phyloP scores from a whole-genome alignment of 441 rosid species.

The Euphorbia corollata region DNA sequence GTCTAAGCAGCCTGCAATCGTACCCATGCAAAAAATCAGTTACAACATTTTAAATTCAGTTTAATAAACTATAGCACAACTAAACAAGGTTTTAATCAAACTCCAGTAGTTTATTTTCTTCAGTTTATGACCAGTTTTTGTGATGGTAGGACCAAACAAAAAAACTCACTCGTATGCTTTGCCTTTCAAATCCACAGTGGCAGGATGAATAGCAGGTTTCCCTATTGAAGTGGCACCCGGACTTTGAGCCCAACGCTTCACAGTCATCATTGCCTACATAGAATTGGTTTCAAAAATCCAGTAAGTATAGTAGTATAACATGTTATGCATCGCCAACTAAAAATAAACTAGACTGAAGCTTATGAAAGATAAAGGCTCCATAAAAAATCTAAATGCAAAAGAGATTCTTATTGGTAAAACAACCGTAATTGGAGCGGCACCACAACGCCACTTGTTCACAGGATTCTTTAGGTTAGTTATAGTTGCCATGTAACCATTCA shows the following conservation, averaged over 20 bases:
- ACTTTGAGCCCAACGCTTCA: constrained; percentile 84
- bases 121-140: neutral
- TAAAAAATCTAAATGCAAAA: neutral
- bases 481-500: constrained; percentile 97
- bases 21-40: constrained; percentile 7
- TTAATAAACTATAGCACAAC: neutral
- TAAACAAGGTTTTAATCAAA: neutral
- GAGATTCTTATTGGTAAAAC: constrained; percentile 20
- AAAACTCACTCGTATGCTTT: constrained; percentile 83
- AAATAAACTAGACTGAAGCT: neutral
- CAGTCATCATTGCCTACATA: constrained; percentile 86
- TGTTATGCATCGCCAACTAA: neutral
- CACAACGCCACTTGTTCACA: constrained; percentile 91
- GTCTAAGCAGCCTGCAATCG: constrained; percentile 62
- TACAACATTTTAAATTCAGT: neutral
- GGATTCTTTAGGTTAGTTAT: constrained; percentile 87
- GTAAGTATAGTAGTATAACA: neutral
- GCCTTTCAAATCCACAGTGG: constrained; percentile 85
- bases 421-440: constrained; percentile 95
- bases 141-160: neutral
- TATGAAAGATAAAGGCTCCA: neutral
- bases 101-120: neutral
- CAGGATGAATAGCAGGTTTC: constrained; percentile 93
- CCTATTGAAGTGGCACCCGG: constrained; percentile 69
- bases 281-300: neutral